A percentile compares a stretch with the other conserved stretches of the same genome.
Evolutionary conservation across 106 monocot genomes (phyloP).

Genomic region (Vanilla planifolia): DNA sequence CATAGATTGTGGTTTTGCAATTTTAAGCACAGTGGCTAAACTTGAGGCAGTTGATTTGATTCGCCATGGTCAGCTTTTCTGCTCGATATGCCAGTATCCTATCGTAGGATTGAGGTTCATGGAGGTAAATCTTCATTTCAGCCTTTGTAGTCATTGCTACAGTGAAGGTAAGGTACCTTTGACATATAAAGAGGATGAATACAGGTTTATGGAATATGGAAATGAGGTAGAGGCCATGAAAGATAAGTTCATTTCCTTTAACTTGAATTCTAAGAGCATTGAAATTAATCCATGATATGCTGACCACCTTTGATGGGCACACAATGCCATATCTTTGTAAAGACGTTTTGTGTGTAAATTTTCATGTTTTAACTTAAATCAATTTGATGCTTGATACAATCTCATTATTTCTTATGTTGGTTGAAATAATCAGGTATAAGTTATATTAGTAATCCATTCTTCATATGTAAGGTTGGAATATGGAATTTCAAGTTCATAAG

Average conservation of each 20-base stretch:
- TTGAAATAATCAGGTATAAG: no score
- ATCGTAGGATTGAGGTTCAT: conserved; percentile 88
- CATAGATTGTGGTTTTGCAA: conserved; percentile 85
- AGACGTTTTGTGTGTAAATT: no score
- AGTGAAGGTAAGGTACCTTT: conserved; percentile 95
- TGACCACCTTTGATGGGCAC: no score
- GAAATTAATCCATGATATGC: no score
- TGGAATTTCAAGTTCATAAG: no score
- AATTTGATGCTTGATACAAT: no score
- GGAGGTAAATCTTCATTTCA: conserved; percentile 66
- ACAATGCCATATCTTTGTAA: no score
- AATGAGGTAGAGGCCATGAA: conserved; percentile 70
- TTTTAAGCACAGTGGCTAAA: conserved; percentile 75
- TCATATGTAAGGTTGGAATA: no score
- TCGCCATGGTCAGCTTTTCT: conserved; percentile 61
- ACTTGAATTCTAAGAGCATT: conserved; percentile 66
- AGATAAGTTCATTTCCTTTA: conserved; percentile 89
- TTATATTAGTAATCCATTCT: no score
- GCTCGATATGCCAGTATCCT: conserved; percentile 77
- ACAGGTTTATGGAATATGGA: conserved; percentile 85
- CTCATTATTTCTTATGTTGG: no score
- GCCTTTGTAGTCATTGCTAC: conserved; percentile 76
- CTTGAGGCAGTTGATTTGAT: conserved; percentile 67
- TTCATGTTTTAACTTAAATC: no score
- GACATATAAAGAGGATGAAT: conserved; percentile 70